Evolutionary conservation across 176 grass and related monocot species (phyloP), one percentile per base, ranked within the genome.

Genomic region (Secale cereale): DNA sequence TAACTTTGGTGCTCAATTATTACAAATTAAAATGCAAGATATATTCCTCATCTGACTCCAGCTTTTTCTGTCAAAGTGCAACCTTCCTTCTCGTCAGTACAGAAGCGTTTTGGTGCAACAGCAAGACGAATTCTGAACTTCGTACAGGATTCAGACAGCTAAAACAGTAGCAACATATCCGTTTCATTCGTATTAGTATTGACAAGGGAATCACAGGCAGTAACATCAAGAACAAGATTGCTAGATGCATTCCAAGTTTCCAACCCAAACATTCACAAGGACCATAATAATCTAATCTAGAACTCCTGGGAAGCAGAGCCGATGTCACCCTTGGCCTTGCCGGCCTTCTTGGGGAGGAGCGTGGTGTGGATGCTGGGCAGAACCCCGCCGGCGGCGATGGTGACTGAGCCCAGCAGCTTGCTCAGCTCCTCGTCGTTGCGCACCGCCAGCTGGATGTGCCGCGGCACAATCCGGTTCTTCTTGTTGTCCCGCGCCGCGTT

Each of bases 241-340:
- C 7, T 13, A 71, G 33, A 6, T 52, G 48, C 37, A 70, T 39
- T 81, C n/a, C 37, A 62, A 40, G 39, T 40, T 62, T 48, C 46
- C 15, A 77, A 3, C 0, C 25, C 45, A 50, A 19, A 31, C 0
- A 39, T 27, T 46, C 50, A 31, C 8, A 20, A 74, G 37, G 7
- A 64, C 16, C 7, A 46, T 65, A n/a, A n/a, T 22, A 81, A 33
- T 48, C 59, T 50, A 66, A 73, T 25, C 71, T 86, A 92, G 29
- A 92, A 92, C 90, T 92, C 90, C 86, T 92, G 90, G 16, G 90
- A 92, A 0, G 90, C 90, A 8, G 90, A 92, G 0, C 90, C 90
- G 37, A 92, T 66, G 9, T 79, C 86, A n/a, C 6, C 48, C 16
- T 52, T 52, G 48, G 15, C 48, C 48, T 52, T 52, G 16, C 48